Conservation (phyloP, 768 basidiomycete genomes). For the Holtermannia corniformis region DNA sequence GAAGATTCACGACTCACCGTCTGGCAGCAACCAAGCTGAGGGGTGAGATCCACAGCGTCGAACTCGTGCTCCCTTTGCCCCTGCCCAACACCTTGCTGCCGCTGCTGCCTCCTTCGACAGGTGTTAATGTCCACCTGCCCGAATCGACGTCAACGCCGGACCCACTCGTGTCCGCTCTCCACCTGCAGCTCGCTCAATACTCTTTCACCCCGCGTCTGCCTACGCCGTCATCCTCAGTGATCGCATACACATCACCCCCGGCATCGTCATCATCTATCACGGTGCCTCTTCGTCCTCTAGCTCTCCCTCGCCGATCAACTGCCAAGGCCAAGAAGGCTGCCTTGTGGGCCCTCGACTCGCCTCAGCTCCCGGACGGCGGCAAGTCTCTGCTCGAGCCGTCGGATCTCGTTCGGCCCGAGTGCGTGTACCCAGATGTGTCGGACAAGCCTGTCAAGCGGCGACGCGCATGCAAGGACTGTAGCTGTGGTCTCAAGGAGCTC, state of each 20-base stretch:
- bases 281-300: slow-evolving; percentile 19
- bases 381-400: slow-evolving; percentile 72
- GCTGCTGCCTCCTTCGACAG: slow-evolving; percentile 32
- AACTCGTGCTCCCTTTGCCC: slow-evolving; percentile 34
- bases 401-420: slow-evolving; percentile 69
- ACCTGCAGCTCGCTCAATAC: slow-evolving; percentile 13
- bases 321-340: slow-evolving; percentile 74
- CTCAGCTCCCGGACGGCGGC: slow-evolving; percentile 67
- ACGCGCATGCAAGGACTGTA: slow-evolving; percentile 85
- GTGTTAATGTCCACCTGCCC: slow-evolving; percentile 34
- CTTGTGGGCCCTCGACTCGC: slow-evolving; percentile 70
- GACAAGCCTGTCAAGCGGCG: slow-evolving; percentile 38
- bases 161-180: slow-evolving; percentile 11
- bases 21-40: slow-evolving; percentile 33
- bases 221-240: slow-evolving; percentile 17
- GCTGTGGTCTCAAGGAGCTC: slow-evolving; percentile 89
- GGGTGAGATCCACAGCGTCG: slow-evolving; percentile 23
- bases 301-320: slow-evolving; percentile 36
- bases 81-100: slow-evolving; percentile 21
- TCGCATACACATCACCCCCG: slow-evolving; percentile 29
- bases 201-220: slow-evolving; percentile 20
- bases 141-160: slow-evolving; percentile 3
- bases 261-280: slow-evolving; percentile 5
- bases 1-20: not conserved
- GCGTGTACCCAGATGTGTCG: slow-evolving; percentile 46